Evolutionary conservation across 495 filamentous ascomycete species (phyloP).

Genomic region (Thermothielavioides terrestris): DNA sequence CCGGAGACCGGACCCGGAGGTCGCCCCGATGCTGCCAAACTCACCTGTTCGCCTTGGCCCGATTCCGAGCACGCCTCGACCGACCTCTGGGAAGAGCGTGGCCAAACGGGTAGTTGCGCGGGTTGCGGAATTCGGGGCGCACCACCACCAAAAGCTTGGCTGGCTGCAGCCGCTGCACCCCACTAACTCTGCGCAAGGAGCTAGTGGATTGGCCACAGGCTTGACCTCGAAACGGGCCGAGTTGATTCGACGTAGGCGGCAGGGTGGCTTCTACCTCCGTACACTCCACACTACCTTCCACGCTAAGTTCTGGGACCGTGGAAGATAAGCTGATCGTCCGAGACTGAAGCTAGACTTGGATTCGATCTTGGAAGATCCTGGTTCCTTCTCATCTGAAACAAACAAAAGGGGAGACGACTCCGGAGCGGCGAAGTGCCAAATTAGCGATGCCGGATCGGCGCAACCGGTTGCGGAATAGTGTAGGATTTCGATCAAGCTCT

Average conservation of each 20-base stretch:
- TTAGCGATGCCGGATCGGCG: background rate
- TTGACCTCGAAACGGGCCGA: constrained; percentile 12
- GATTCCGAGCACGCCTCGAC: background rate
- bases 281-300: no score
- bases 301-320: no score
- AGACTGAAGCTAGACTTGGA: background rate
- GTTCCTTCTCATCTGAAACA: background rate
- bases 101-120: background rate
- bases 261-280: background rate
- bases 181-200: background rate
- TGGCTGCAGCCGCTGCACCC: constrained; percentile 11
- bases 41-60: background rate
- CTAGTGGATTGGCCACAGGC: background rate
- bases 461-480: background rate
- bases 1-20: no score
- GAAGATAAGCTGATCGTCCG: background rate
- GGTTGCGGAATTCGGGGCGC: constrained; percentile 8
- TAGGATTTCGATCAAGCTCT: background rate
- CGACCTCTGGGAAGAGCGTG: background rate
- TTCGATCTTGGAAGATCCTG: background rate
- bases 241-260: constrained; percentile 11
- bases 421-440: background rate
- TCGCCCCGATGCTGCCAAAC: background rate
- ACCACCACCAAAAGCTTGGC: background rate
- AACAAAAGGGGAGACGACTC: background rate